phyloP scores from a whole-genome alignment of 176 grass and related monocot species.

The Cymbopogon citratus region DNA sequence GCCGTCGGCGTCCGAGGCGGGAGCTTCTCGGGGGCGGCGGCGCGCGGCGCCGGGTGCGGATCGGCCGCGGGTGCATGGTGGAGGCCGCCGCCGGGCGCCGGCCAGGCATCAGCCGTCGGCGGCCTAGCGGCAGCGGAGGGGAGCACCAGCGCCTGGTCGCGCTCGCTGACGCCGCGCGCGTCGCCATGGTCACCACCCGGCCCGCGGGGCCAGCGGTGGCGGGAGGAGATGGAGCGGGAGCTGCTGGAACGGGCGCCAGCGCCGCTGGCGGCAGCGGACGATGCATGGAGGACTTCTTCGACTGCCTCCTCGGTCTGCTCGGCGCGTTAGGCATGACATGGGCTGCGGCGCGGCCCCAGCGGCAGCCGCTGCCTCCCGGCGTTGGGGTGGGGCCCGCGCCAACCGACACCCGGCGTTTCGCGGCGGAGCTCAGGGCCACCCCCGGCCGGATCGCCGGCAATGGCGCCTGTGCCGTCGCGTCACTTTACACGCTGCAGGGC shows the following conservation, averaged over 20 bases:
- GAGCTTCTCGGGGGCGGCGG: neutral
- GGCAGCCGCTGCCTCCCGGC: conserved; percentile 19
- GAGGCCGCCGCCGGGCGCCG: conserved; percentile 55
- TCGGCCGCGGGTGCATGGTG: conserved; percentile 44
- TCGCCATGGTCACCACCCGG: conserved; percentile 29
- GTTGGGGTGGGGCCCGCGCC: neutral
- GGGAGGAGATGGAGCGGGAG: neutral
- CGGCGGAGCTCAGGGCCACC: conserved; percentile 45
- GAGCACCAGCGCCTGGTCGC: conserved; percentile 35
- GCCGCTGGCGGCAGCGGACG: neutral
- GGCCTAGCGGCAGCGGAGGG: conserved; percentile 44
- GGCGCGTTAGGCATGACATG: conserved; percentile 53
- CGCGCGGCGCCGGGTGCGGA: conserved; percentile 22
- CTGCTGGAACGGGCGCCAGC: neutral
- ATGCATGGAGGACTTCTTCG: conserved; percentile 36
- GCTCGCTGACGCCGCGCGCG: conserved; percentile 26
- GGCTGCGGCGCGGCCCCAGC: conserved; percentile 27
- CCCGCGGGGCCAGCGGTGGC: neutral
- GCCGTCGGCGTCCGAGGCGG: neutral
- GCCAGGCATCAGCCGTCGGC: conserved; percentile 50
- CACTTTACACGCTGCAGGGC: conserved; percentile 82
- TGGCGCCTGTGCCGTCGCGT: conserved; percentile 62
- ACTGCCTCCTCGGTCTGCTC: conserved; percentile 54
- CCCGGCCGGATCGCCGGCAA: conserved; percentile 66
- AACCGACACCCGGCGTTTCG: conserved; percentile 10